These are phyloP conservation scores for Heritiera littoralis DNA, from an alignment of 345 rosid species.

Conservation along the genomic window DNA sequence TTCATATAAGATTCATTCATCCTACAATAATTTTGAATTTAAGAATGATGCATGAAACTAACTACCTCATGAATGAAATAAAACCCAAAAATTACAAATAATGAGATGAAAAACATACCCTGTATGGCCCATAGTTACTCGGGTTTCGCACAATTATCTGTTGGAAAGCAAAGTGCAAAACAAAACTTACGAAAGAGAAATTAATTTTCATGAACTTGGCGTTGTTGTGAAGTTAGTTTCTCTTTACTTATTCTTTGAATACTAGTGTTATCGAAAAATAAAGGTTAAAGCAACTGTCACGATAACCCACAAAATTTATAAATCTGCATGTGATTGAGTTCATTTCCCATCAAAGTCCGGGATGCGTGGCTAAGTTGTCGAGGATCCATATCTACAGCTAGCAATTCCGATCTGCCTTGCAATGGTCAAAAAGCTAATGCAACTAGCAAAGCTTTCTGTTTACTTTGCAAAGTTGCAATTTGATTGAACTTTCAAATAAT, in stretches of 20 bases:
- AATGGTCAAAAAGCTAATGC: neutral
- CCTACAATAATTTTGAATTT: neutral
- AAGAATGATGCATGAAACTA: neutral
- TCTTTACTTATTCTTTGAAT: neutral
- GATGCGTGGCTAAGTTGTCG: constrained; percentile 4
- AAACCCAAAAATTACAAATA: neutral
- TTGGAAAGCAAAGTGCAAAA: constrained; percentile 26
- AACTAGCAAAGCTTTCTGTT: neutral
- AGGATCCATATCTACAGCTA: constrained; percentile 12
- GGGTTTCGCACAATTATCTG: constrained; percentile 28
- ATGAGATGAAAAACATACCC: neutral
- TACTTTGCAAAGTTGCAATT: neutral
- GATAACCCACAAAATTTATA: constrained; percentile 16
- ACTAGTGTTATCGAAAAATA: neutral
- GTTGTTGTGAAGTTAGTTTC: constrained; percentile 11
- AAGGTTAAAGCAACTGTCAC: neutral
- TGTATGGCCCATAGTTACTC: neutral
- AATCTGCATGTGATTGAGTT: constrained; percentile 11
- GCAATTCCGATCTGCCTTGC: neutral
- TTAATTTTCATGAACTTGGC: neutral
- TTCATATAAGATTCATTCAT: neutral
- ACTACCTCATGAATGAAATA: neutral
- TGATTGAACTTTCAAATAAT: neutral
- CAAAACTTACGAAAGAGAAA: neutral
- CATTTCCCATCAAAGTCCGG: constrained; percentile 4